Percentiles rank a stretch among this genome's conserved stretches.
These are phyloP conservation scores for Amborella trichopoda DNA, from an alignment of 164 flowering plant genomes.

Conservation along the genomic window DNA sequence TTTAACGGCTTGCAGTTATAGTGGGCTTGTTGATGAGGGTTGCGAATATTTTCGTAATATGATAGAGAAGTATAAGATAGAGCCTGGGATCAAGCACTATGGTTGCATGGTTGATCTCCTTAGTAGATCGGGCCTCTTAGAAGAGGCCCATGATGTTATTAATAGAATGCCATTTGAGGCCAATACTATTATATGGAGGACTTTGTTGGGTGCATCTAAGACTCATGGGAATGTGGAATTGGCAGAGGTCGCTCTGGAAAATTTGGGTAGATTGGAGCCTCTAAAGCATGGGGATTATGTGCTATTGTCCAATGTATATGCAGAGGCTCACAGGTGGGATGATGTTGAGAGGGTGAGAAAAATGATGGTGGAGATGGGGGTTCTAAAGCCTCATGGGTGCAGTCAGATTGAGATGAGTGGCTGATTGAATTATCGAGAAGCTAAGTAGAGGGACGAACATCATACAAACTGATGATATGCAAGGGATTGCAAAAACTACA, in stretches of 20 bases:
- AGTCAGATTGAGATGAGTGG: constrained; percentile 15
- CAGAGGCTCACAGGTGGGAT: constrained; percentile 30
- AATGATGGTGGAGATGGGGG: constrained; percentile 19
- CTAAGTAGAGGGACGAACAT: too few species aligned
- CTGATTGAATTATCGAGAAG: too few species aligned
- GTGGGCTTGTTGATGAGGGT: constrained; percentile 41
- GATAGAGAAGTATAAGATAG: constrained; percentile 19
- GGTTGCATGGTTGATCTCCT: constrained; percentile 56
- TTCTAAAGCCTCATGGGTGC: constrained; percentile 25
- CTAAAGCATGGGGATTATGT: constrained; percentile 23
- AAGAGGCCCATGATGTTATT: constrained; percentile 37
- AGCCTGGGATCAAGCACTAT: constrained; percentile 37
- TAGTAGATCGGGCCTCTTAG: constrained; percentile 35
- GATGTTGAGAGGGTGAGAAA: constrained; percentile 23
- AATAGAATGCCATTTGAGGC: constrained; percentile 25
- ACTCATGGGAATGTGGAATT: constrained; percentile 30
- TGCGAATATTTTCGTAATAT: constrained; percentile 24
- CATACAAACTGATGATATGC: too few species aligned
- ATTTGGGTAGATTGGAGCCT: constrained; percentile 25
- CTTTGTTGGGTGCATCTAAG: constrained; percentile 46
- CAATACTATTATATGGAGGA: constrained; percentile 23
- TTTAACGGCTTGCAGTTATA: constrained; percentile 53
- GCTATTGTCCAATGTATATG: constrained; percentile 31
- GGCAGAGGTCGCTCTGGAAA: constrained; percentile 25
- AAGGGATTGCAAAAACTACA: too few species aligned